These are phyloP conservation scores for Populus ilicifolia DNA, from an alignment of 345 rosid genomes.

Conservation along the genomic window DNA sequence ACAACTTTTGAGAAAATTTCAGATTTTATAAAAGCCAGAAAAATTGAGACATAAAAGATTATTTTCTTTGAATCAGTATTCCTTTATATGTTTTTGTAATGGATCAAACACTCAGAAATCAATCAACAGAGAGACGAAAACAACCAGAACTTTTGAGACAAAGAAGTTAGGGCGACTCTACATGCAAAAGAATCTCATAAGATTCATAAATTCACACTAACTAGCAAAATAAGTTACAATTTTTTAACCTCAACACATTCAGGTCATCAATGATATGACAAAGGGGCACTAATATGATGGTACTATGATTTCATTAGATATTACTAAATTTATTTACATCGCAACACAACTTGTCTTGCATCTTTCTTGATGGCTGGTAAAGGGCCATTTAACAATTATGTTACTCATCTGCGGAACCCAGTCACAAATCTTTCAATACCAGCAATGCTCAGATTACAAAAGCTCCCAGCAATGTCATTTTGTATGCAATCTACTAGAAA, in stretches of 20 bases:
- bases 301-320: neutral
- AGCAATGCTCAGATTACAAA: conserved; percentile 47
- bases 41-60: neutral
- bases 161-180: neutral
- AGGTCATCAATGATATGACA: neutral
- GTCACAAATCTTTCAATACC: conserved; percentile 63
- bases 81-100: neutral
- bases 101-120: neutral
- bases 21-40: neutral
- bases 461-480: conserved; percentile 33
- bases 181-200: neutral
- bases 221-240: neutral
- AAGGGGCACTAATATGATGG: neutral
- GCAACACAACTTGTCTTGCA: neutral
- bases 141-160: neutral
- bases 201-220: neutral
- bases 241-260: neutral
- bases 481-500: conserved; percentile 52
- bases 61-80: neutral
- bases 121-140: neutral
- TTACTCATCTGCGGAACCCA: conserved; percentile 44
- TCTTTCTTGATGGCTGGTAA: neutral
- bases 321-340: no score
- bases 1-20: neutral
- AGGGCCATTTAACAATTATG: neutral